Evolutionary conservation across 805 yeast genomes (phyloP).

Genomic region (Tetrapisispora nanseiensis): DNA sequence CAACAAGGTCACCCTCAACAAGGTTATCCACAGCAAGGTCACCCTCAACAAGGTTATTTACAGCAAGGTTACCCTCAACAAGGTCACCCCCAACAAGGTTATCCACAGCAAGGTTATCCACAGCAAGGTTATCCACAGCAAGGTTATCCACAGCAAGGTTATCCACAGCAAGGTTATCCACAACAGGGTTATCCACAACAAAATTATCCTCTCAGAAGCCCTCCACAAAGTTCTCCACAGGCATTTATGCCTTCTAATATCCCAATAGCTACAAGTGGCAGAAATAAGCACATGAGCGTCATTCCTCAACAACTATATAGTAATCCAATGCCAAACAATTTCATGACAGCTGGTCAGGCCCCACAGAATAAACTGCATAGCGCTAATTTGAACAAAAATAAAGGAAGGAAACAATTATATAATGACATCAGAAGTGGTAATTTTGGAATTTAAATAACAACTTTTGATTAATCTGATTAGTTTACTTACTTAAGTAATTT

Average conservation of each 20-base stretch:
- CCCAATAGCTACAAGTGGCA: neutral
- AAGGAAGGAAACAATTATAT: slow-evolving; percentile 49
- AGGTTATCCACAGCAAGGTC: neutral
- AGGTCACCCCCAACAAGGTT: neutral
- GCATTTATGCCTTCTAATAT: slow-evolving; percentile 2
- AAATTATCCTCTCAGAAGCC: slow-evolving; percentile 31
- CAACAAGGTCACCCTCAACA: neutral
- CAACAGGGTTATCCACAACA: slow-evolving; percentile 1
- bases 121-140: neutral
- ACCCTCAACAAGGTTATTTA: neutral
- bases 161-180: neutral
- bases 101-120: neutral
- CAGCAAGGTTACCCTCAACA: slow-evolving; percentile 1
- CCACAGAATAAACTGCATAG: slow-evolving; percentile 40
- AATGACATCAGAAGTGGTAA: slow-evolving; percentile 55
- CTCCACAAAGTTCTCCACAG: slow-evolving; percentile 24
- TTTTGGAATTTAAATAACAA: slow-evolving; percentile 66
- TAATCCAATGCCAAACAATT: neutral
- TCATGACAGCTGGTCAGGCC: neutral
- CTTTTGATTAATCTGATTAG: too few species aligned
- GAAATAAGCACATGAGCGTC: neutral
- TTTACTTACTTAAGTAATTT: too few species aligned
- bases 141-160: neutral
- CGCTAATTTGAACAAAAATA: slow-evolving; percentile 27
- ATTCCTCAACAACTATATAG: neutral